Conservation (phyloP, 495 filamentous ascomycete species). For the Penicillium fimorum region DNA sequence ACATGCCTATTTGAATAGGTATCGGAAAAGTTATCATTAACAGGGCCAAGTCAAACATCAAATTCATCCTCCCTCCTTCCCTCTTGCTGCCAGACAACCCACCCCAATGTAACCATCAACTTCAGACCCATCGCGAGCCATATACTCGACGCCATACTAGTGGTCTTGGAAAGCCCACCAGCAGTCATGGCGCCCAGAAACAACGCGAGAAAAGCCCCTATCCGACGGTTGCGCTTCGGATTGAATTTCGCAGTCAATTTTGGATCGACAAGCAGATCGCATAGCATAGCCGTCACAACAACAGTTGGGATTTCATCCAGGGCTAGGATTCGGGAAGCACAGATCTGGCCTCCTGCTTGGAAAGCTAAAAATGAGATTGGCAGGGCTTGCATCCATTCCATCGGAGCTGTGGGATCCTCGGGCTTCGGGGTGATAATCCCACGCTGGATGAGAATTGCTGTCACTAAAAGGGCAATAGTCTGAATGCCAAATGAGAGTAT, state of each 20-base stretch:
- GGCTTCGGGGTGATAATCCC: slow-evolving; percentile 37
- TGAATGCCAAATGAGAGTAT: slow-evolving; percentile 57
- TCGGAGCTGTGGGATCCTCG: slow-evolving; percentile 35
- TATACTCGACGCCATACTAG: slow-evolving; percentile 32
- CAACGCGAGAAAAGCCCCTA: slow-evolving; percentile 34
- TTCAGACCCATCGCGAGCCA: slow-evolving; percentile 43
- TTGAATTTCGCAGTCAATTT: slow-evolving; percentile 28
- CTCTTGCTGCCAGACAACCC: slow-evolving; percentile 31
- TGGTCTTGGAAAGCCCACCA: slow-evolving; percentile 33
- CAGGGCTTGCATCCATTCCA: slow-evolving; percentile 37
- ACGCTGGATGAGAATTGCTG: slow-evolving; percentile 52
- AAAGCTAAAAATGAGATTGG: slow-evolving; percentile 62
- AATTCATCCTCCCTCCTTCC: slow-evolving; percentile 14
- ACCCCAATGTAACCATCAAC: slow-evolving; percentile 28
- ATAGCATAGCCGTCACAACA: slow-evolving; percentile 65
- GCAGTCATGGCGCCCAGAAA: slow-evolving; percentile 42
- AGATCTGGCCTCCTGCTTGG: slow-evolving; percentile 68
- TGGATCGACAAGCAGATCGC: slow-evolving; percentile 51
- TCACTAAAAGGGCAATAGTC: slow-evolving; percentile 48
- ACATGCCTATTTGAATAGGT: background rate
- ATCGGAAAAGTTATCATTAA: background rate
- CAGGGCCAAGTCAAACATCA: slow-evolving; percentile 9
- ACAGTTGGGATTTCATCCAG: slow-evolving; percentile 69
- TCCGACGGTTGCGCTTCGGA: slow-evolving; percentile 33
- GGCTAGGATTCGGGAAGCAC: slow-evolving; percentile 56